These are phyloP conservation scores for Annulohypoxylon nitens DNA, from an alignment of 495 filamentous ascomycete genomes.

Conservation along the genomic window DNA sequence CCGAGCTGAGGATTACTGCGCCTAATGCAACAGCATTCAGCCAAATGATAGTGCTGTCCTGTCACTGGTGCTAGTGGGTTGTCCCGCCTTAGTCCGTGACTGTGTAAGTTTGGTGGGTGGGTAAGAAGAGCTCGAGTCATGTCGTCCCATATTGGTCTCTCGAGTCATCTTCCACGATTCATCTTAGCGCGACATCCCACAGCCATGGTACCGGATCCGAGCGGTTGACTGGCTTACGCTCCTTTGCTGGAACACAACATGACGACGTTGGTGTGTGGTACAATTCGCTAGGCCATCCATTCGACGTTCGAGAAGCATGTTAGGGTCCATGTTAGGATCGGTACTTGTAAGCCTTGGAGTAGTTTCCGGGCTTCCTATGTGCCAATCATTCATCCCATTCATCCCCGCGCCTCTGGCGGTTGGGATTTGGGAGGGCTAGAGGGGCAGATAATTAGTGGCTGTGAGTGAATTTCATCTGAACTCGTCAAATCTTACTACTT, in stretches of 20 bases:
- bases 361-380: background rate
- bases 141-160: background rate
- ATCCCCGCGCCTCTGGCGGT: background rate
- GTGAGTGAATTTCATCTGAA: background rate
- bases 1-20: background rate
- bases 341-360: constrained; percentile 6
- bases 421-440: background rate
- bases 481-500: background rate
- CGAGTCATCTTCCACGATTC: background rate
- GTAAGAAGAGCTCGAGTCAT: constrained; percentile 1
- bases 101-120: background rate
- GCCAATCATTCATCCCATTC: constrained; percentile 16
- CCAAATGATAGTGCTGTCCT: background rate
- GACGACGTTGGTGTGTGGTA: constrained; percentile 8
- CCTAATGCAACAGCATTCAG: background rate
- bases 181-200: background rate
- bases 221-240: constrained; percentile 11
- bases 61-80: background rate
- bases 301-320: constrained; percentile 10
- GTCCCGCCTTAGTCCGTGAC: no score
- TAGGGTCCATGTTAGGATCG: constrained; percentile 2
- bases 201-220: constrained; percentile 19
- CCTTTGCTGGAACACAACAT: background rate
- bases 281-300: constrained; percentile 6
- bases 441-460: background rate